Evolutionary conservation across 2,329 filamentous ascomycete species (phyloP), one percentile per base, ranked within the genome.

Genomic region (Lachnum nothofagi): DNA sequence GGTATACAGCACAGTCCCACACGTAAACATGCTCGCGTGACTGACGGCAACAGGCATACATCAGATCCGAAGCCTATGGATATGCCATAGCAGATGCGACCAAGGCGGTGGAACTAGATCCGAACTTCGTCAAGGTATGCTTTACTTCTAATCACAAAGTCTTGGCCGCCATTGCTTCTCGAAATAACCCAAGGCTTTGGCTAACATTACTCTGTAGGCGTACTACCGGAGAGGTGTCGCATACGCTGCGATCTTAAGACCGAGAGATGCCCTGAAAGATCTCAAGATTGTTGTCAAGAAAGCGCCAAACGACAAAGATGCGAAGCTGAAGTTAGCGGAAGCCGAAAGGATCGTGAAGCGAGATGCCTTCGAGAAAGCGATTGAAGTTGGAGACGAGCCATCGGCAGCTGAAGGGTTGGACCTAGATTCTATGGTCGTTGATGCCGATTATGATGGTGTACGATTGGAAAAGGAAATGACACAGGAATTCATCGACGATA

Each of bases 321-420:
- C 91, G 48, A 91, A 88, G 68, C 75, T 95, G 59, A 95, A 94
- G 74, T 75, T 94, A 60, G 83, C 88, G 53, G 91, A 97, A 65
- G 96, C 91, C 71, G 88, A 95, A 68, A 96, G 94, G 76, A 82
- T 95, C 60, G 88, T 97, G 57, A 90, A 91, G 64, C 85, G 91
- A 63, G 74, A 91, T 63, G 88, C 93, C 53, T 98, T 98, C 70
- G 85, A 95, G 61, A 90, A 88, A 60, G 93, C 93, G 25, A 98
- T 97, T 61, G 91, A 97, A 67, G 80, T 97, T 39, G 83, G 86
- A 50, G 93, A 97, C 60, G 88, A 91, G 57, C 90, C 91, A 3
- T 96, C 91, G 0, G 93, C 91, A 0, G 87, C 91, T 27, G 91
- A 93, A 67, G 91, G 88, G 2, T 77, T 98, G 54, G 89, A 97